These are phyloP conservation scores for Wickerhamomyces kurtzmanii DNA, from an alignment of 805 yeast genomes.

Conservation along the genomic window DNA sequence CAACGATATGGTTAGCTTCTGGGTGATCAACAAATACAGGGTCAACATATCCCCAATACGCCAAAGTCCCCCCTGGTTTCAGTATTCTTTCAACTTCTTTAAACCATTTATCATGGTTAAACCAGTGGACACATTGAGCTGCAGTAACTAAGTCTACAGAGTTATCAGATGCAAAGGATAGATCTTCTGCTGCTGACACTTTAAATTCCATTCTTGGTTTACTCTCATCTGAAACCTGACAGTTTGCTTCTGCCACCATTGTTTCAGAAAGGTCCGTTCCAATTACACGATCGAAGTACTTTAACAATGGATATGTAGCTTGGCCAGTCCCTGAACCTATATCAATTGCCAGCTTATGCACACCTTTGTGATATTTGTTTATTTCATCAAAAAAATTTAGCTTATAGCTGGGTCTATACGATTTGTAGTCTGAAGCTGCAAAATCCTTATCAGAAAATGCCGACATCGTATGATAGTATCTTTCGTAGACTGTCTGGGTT, in stretches of 20 bases:
- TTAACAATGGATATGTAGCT: conserved; percentile 44
- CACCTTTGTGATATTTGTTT: conserved; percentile 29
- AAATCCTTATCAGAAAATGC: conserved; percentile 47
- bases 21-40: conserved; percentile 46
- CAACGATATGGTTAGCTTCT: conserved; percentile 42
- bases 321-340: conserved; percentile 79
- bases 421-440: conserved; percentile 40
- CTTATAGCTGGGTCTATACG: conserved; percentile 64
- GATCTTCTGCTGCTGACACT: conserved; percentile 15
- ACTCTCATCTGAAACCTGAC: conserved; percentile 7
- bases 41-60: conserved; percentile 75
- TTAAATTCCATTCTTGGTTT: conserved; percentile 8
- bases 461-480: conserved; percentile 43
- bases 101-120: conserved; percentile 46
- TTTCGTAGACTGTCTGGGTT: no score
- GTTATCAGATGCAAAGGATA: conserved; percentile 20
- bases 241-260: conserved; percentile 43
- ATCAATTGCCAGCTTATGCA: conserved; percentile 41
- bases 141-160: conserved; percentile 59
- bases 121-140: conserved; percentile 90
- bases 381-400: conserved; percentile 32
- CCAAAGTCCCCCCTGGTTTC: conserved; percentile 55
- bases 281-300: conserved; percentile 34
- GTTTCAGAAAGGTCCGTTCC: conserved; percentile 54
- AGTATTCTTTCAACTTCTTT: conserved; percentile 37